Evolutionary conservation across 2,329 filamentous ascomycete species (phyloP).

Genomic region (Xylariaceae sp.): DNA sequence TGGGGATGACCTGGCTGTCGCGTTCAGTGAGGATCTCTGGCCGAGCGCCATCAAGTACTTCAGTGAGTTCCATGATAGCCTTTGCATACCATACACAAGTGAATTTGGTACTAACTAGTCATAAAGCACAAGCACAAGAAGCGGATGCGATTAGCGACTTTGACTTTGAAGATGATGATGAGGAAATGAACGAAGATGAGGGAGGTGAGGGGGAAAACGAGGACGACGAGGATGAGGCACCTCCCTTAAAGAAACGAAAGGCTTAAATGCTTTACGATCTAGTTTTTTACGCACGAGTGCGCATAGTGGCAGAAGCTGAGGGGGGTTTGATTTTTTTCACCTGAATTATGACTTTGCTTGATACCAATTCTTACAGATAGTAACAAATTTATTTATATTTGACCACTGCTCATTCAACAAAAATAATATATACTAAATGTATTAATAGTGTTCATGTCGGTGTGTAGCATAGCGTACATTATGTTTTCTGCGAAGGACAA

Average conservation of each 20-base stretch:
- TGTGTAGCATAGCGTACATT: no score
- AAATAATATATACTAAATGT: no score
- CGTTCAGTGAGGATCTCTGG: slow-evolving; percentile 87
- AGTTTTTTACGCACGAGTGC: neutral
- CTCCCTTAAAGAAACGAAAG: slow-evolving; percentile 52
- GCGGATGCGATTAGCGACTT: slow-evolving; percentile 70
- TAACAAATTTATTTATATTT: no score
- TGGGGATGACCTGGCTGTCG: slow-evolving; percentile 81
- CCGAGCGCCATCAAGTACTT: slow-evolving; percentile 90
- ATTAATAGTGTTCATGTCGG: no score
- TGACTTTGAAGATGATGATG: slow-evolving; percentile 68
- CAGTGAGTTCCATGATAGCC: slow-evolving; percentile 62
- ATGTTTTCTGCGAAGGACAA: no score
- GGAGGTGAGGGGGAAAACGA: slow-evolving; percentile 50
- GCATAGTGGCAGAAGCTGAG: neutral
- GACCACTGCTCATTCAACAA: neutral
- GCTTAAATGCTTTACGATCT: slow-evolving; percentile 33
- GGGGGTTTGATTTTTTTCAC: neutral
- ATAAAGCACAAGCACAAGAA: slow-evolving; percentile 72
- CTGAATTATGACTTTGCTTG: slow-evolving; percentile 15
- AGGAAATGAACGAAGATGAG: slow-evolving; percentile 36
- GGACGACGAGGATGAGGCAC: slow-evolving; percentile 63
- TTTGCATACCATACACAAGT: neutral
- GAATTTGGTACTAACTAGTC: slow-evolving; percentile 44
- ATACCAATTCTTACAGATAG: slow-evolving; percentile 21